These are phyloP conservation scores for Ustilago loliicola DNA, from an alignment of 1,284 basidiomycete genomes.

Conservation along the genomic window DNA sequence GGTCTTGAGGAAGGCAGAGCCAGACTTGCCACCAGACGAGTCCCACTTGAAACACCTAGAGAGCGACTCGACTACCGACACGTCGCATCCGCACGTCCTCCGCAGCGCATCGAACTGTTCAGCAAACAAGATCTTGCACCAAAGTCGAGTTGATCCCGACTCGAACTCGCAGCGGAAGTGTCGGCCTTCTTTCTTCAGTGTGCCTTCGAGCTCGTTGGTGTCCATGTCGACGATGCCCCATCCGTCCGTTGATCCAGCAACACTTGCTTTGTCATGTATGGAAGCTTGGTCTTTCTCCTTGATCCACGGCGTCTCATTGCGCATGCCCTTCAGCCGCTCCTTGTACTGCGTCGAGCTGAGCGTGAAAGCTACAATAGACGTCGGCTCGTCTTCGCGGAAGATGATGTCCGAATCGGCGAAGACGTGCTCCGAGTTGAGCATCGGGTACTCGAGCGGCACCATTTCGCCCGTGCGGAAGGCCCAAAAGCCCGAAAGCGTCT, in stretches of 20 bases:
- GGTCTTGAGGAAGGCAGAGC: conserved; percentile 91
- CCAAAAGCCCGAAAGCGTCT: conserved; percentile 82
- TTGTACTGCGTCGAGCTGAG: conserved; percentile 87
- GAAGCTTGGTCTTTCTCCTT: conserved; percentile 48
- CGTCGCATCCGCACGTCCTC: conserved; percentile 90
- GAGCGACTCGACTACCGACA: conserved; percentile 91
- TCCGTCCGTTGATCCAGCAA: conserved; percentile 33
- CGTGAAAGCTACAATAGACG: conserved; percentile 95
- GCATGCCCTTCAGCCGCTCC: conserved; percentile 61
- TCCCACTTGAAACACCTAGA: conserved; percentile 97
- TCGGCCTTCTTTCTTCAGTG: conserved; percentile 62
- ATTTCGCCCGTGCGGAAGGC: conserved; percentile 74
- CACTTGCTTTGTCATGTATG: conserved; percentile 77
- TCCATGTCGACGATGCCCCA: conserved; percentile 50
- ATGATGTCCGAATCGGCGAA: conserved; percentile 91
- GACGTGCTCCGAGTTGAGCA: conserved; percentile 74
- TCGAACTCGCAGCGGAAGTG: conserved; percentile 70
- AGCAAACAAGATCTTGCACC: conserved; percentile 92
- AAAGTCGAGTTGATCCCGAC: conserved; percentile 85
- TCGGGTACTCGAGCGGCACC: conserved; percentile 74
- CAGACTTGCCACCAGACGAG: conserved; percentile 93
- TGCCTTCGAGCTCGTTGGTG: conserved; percentile 51
- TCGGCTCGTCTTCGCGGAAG: conserved; percentile 96
- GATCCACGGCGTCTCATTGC: conserved; percentile 33
- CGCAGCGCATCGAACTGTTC: conserved; percentile 97